Percentiles rank a stretch among this genome's conserved stretches.
These are phyloP conservation scores for Verticillium klebahnii DNA, from an alignment of 2,329 filamentous ascomycete species.

Conservation along the genomic window DNA sequence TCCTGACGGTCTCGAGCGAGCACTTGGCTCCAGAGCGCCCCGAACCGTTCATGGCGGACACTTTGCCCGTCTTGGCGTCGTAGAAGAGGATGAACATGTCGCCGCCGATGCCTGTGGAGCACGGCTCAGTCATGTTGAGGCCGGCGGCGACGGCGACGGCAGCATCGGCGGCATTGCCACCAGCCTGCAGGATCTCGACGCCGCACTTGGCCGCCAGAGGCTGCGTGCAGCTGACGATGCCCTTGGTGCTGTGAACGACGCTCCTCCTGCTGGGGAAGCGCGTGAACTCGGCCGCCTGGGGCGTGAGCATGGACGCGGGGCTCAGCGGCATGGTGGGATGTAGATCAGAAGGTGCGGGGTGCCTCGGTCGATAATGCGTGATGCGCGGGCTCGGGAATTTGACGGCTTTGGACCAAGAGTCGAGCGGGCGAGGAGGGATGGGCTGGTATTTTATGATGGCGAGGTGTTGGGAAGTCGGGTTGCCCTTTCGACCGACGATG, in stretches of 20 bases:
- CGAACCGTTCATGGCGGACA: slow-evolving; percentile 87
- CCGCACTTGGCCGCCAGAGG: slow-evolving; percentile 87
- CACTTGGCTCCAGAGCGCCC: slow-evolving; percentile 71
- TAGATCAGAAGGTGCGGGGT: background rate
- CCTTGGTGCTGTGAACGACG: slow-evolving; percentile 88
- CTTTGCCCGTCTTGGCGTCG: slow-evolving; percentile 73
- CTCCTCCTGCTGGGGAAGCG: slow-evolving; percentile 78
- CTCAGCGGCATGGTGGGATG: slow-evolving; percentile 39
- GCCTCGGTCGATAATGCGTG: background rate
- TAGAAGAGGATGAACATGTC: slow-evolving; percentile 97
- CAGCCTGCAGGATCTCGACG: slow-evolving; percentile 75
- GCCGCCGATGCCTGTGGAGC: slow-evolving; percentile 90
- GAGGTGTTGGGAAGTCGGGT: background rate
- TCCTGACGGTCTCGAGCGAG: slow-evolving; percentile 65
- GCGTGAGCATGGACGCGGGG: slow-evolving; percentile 41
- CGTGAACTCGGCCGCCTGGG: slow-evolving; percentile 45
- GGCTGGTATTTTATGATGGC: background rate
- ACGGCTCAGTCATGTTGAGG: slow-evolving; percentile 89
- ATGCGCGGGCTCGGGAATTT: background rate
- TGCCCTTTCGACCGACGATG: background rate
- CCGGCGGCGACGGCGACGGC: slow-evolving; percentile 62
- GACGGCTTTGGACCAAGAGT: background rate
- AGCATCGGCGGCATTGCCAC: slow-evolving; percentile 77
- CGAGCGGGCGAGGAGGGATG: background rate
- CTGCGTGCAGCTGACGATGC: slow-evolving; percentile 86